Evolutionary conservation across 805 yeast species (phyloP), one percentile per base, ranked within the genome.

Genomic region (Suhomyces emberorum): DNA sequence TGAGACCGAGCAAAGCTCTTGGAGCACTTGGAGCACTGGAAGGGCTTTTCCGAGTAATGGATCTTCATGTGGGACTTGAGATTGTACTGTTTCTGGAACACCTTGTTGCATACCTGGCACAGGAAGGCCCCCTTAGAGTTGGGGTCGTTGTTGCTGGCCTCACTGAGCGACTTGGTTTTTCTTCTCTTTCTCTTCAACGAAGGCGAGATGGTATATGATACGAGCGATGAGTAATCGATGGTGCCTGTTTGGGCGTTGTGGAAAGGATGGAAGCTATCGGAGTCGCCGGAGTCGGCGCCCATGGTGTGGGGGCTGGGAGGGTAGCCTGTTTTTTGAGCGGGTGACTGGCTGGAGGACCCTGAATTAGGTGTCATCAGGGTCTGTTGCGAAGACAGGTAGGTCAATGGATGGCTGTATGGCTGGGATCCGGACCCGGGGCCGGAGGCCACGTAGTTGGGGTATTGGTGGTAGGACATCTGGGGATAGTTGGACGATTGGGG

Each of bases 1-100:
- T 84, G 91, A 37, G 81, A 78, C 15, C 93, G 67, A 3, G 91
- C 88, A 68, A 84, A 84, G 7, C 79, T 74, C 53, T 80, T 78
- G 14, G 73, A 65, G 55, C 93, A 84, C 37, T 69, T 66, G 14
- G 72, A 58, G 54, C 93, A 84, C 30, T 72, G 70, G 60, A 66
- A 83, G 4, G 93, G 93, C 38, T 81, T 76, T 33, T 80, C 89
- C 32, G 74, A 70, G 4, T 87, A 79, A 55, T 84, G 63, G 7
- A 74, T 69, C 41, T 65, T 69, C 67, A 67, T 69, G 48, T 73
- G 79, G 5, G 71, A 64, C 43, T 70, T 70, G 39, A 73, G 56
- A 48, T 73, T 73, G 54, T 73, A 73, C 4, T 75, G 74, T 42
- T 70, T 70, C 44, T 60, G 66, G 48, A 73, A 73, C 9, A 59